Evolutionary conservation across 73 alveolate genomes (phyloP).

Genomic region (Stentor roeselii): DNA sequence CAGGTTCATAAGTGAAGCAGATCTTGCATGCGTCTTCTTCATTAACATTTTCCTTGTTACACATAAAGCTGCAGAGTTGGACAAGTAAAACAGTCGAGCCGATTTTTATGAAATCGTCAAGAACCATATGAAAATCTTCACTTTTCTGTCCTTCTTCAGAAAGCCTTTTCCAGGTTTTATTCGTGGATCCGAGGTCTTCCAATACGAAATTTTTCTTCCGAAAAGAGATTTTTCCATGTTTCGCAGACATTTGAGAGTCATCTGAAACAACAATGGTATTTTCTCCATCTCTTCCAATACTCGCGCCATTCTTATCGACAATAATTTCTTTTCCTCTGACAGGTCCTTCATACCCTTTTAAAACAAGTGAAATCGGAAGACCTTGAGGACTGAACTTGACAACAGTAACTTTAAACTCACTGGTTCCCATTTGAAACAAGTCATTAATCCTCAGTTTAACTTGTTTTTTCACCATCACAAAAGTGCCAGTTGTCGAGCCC

Average conservation of each 20-base stretch:
- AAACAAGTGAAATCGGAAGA: slow-evolving; percentile 28
- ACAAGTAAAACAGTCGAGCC: slow-evolving; percentile 28
- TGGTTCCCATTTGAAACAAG: slow-evolving; percentile 73
- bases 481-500: slow-evolving; percentile 75
- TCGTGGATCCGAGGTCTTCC: slow-evolving; percentile 70
- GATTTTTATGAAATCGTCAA: slow-evolving; percentile 8
- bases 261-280: slow-evolving; percentile 57
- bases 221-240: slow-evolving; percentile 57
- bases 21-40: slow-evolving; percentile 25
- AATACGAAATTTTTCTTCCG: slow-evolving; percentile 45
- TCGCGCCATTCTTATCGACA: slow-evolving; percentile 49
- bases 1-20: slow-evolving; percentile 4
- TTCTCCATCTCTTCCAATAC: slow-evolving; percentile 63
- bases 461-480: slow-evolving; percentile 56
- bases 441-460: slow-evolving; percentile 39
- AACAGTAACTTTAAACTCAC: slow-evolving; percentile 56
- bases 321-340: slow-evolving; percentile 41
- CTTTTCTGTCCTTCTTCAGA: slow-evolving; percentile 66
- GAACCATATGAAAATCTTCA: slow-evolving; percentile 9
- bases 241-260: slow-evolving; percentile 64
- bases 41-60: not conserved
- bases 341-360: slow-evolving; percentile 71
- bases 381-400: slow-evolving; percentile 36
- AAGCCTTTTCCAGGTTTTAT: slow-evolving; percentile 67
- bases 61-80: not conserved